These are phyloP conservation scores for Royoungia palumana DNA, from an alignment of 768 basidiomycete species.

Conservation along the genomic window DNA sequence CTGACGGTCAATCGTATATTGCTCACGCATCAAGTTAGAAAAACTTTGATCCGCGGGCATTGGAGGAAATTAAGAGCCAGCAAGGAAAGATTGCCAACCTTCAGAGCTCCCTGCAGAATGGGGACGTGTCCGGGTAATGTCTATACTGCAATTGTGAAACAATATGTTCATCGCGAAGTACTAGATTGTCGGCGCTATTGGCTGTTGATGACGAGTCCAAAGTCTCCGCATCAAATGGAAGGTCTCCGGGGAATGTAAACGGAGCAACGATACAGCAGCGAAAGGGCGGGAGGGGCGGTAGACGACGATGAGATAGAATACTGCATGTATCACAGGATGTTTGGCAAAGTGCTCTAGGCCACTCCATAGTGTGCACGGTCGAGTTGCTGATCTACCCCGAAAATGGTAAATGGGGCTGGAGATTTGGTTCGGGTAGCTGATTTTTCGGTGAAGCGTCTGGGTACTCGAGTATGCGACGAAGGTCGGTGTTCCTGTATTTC, in stretches of 20 bases:
- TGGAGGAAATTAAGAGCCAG: slow-evolving; percentile 61
- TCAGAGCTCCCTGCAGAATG: slow-evolving; percentile 55
- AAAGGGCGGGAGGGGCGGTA: slow-evolving; percentile 36
- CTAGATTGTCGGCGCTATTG: slow-evolving; percentile 45
- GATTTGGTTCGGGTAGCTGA: slow-evolving; percentile 4
- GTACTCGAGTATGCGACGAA: slow-evolving; percentile 59
- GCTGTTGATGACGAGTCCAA: slow-evolving; percentile 39
- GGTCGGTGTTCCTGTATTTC: slow-evolving; percentile 43
- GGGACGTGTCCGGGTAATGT: slow-evolving; percentile 58
- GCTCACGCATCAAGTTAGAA: slow-evolving; percentile 43
- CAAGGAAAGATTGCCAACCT: slow-evolving; percentile 54
- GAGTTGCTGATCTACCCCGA: neutral
- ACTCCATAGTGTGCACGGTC: no score
- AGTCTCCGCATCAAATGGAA: slow-evolving; percentile 20
- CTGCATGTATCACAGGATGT: neutral
- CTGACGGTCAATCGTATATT: neutral
- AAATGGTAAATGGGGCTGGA: slow-evolving; percentile 11
- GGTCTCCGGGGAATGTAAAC: slow-evolving; percentile 18
- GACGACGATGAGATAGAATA: slow-evolving; percentile 25
- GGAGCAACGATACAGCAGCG: slow-evolving; percentile 27
- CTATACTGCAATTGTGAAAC: slow-evolving; percentile 4
- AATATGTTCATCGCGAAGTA: slow-evolving; percentile 3
- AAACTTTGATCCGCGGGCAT: slow-evolving; percentile 67
- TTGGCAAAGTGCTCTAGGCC: slow-evolving; percentile 4
- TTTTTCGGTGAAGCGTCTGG: slow-evolving; percentile 26